A percentile compares a stretch with the other conserved stretches of the same genome.
Evolutionary conservation across 768 basidiomycete species (phyloP).

Genomic region (Symmetrospora coprosmae): DNA sequence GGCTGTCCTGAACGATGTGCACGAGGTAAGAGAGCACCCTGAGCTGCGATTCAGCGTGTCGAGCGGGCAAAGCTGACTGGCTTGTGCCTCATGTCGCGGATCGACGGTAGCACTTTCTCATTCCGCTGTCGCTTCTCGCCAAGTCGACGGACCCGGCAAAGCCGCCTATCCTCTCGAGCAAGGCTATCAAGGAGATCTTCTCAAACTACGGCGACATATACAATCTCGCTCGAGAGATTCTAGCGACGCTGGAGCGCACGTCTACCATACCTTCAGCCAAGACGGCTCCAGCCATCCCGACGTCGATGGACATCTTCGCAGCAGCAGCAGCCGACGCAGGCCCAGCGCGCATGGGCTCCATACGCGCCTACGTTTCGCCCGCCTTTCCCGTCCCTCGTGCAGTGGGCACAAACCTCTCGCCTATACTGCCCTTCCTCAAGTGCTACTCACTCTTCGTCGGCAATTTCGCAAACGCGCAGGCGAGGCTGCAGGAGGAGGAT

Average conservation of each 20-base stretch:
- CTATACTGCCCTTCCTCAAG: constrained; percentile 32
- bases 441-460: constrained; percentile 32
- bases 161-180: constrained; percentile 23
- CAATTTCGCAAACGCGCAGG: constrained; percentile 26
- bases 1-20: constrained; percentile 25
- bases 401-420: constrained; percentile 25
- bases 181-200: constrained; percentile 29
- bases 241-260: constrained; percentile 22
- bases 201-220: constrained; percentile 30
- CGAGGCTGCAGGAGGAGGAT: constrained; percentile 18
- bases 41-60: no score
- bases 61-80: no score
- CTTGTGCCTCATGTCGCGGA: neutral
- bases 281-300: neutral
- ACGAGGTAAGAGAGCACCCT: no score
- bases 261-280: neutral
- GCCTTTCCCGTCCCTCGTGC: neutral
- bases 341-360: neutral
- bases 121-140: constrained; percentile 6
- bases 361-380: neutral
- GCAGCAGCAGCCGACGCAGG: neutral
- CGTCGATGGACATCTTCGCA: neutral
- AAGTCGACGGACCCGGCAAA: neutral
- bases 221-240: constrained; percentile 27
- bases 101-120: constrained; percentile 24